phyloP scores from a whole-genome alignment of 73 alveolate genomes.

The Stentor roeselii region DNA sequence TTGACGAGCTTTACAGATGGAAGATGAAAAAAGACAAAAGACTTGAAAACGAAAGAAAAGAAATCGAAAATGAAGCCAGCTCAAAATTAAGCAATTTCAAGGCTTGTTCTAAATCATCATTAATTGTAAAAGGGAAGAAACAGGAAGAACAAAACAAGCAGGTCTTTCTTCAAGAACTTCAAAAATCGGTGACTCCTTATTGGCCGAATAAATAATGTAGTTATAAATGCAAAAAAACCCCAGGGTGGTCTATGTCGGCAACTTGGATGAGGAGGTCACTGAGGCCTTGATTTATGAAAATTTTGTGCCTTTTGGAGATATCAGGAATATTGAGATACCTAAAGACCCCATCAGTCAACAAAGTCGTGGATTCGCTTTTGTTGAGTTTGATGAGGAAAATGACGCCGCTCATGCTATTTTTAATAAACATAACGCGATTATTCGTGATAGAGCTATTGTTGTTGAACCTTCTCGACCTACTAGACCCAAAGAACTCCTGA shows the following conservation, averaged over 20 bases:
- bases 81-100: no score
- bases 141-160: neutral
- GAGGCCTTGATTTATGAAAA: neutral
- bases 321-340: constrained; percentile 16
- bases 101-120: neutral
- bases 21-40: neutral
- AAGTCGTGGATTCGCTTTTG: constrained; percentile 12
- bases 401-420: constrained; percentile 19
- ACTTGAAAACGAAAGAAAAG: neutral
- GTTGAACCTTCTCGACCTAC: constrained; percentile 18
- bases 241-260: constrained; percentile 20
- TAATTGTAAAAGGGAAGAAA: no score
- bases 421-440: neutral
- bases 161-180: neutral
- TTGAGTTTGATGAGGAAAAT: constrained; percentile 19
- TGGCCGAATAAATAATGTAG: neutral
- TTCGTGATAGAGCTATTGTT: neutral
- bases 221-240: constrained; percentile 11
- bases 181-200: neutral
- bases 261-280: neutral
- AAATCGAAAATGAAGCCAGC: neutral
- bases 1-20: neutral
- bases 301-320: neutral
- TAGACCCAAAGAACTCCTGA: constrained; percentile 17
- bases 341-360: neutral